Evolutionary conservation across 768 basidiomycete species (phyloP).

Genomic region (Russula brevipes): DNA sequence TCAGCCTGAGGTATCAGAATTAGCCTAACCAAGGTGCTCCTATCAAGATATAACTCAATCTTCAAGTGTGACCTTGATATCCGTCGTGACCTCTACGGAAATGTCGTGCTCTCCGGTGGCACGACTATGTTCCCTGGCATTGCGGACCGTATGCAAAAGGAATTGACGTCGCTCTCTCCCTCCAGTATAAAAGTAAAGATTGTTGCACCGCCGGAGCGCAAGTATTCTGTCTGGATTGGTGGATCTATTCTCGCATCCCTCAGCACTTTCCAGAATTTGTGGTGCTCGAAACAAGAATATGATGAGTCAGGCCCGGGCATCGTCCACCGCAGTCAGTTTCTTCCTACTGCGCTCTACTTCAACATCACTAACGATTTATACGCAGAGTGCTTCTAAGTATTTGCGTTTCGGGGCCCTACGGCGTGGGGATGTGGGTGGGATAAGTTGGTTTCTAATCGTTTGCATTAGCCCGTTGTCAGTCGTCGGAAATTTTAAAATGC

Average conservation of each 20-base stretch:
- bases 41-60: conserved; percentile 32
- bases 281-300: background rate
- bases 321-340: background rate
- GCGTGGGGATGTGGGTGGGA: background rate
- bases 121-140: conserved; percentile 1
- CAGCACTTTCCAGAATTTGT: conserved; percentile 1
- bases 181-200: conserved; percentile 2
- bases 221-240: background rate
- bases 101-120: background rate
- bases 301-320: background rate
- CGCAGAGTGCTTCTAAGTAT: background rate
- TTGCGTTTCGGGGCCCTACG: background rate
- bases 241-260: conserved; percentile 1
- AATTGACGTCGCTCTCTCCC: conserved; percentile 1
- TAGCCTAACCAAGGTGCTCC: conserved; percentile 4
- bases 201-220: conserved; percentile 1
- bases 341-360: background rate
- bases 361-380: background rate
- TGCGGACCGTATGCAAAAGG: background rate
- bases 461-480: background rate
- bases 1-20: background rate
- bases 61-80: conserved; percentile 4
- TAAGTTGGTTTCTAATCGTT: background rate
- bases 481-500: background rate
- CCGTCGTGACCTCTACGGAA: conserved; percentile 1